Conservation (phyloP, 805 yeast species). For the Debaryomyces hansenii region DNA sequence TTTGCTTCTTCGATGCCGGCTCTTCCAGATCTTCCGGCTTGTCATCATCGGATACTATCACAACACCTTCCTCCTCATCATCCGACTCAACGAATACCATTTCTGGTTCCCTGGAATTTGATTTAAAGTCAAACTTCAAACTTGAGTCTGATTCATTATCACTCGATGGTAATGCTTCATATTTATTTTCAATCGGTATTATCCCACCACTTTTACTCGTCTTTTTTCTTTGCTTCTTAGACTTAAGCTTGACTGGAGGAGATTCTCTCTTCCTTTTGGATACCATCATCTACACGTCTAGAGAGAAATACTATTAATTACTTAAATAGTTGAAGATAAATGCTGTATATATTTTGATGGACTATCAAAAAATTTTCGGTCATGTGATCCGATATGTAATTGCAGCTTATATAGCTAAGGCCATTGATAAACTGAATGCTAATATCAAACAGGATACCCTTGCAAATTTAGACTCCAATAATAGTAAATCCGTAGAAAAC, state of each 20-base stretch:
- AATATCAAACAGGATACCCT: neutral
- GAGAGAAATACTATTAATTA: too few relatives aligned
- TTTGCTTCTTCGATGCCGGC: constrained; percentile 10
- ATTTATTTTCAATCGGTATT: constrained; percentile 18
- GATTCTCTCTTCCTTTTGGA: constrained; percentile 24
- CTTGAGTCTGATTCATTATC: constrained; percentile 25
- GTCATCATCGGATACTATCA: constrained; percentile 22
- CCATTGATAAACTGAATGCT: neutral
- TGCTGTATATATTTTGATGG: neutral
- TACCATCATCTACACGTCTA: constrained; percentile 9
- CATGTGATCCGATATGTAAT: neutral
- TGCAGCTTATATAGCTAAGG: neutral
- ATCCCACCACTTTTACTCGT: constrained; percentile 9
- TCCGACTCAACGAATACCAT: constrained; percentile 32
- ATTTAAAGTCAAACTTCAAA: constrained; percentile 19
- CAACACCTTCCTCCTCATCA: constrained; percentile 16
- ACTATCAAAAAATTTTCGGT: constrained; percentile 5
- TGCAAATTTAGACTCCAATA: neutral
- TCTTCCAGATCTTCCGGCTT: constrained; percentile 4
- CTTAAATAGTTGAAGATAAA: neutral
- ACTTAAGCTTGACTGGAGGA: constrained; percentile 15
- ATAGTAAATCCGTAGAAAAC: neutral
- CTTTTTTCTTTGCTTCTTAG: constrained; percentile 23
- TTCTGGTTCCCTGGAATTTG: constrained; percentile 17
- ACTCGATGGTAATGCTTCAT: constrained; percentile 18